A percentile compares a stretch with the other conserved stretches of the same genome.
Conservation (phyloP, 2,329 filamentous ascomycete species). For the Xylaria sp. region DNA sequence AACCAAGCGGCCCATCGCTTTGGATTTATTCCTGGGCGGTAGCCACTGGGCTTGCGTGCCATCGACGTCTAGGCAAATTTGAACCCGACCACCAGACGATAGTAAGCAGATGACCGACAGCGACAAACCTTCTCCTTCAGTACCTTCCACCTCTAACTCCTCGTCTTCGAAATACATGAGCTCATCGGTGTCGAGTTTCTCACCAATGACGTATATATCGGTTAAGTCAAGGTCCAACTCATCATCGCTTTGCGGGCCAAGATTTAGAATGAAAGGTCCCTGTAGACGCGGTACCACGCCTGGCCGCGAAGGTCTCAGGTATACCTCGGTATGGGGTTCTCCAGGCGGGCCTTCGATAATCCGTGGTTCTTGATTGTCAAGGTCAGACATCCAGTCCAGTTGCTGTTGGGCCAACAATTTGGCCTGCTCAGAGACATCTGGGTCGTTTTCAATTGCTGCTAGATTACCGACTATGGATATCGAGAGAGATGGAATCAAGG, state of each 20-base stretch:
- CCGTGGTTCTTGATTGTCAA: constrained; percentile 71
- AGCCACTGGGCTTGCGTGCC: constrained; percentile 75
- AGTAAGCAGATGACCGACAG: constrained; percentile 69
- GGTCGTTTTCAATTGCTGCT: constrained; percentile 70
- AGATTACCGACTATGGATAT: constrained; percentile 83
- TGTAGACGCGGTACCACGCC: constrained; percentile 70
- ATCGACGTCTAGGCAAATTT: constrained; percentile 70
- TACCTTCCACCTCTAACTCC: constrained; percentile 67
- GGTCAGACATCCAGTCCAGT: constrained; percentile 73
- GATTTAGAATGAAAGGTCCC: constrained; percentile 69
- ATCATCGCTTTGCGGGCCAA: constrained; percentile 65
- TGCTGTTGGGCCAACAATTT: constrained; percentile 72
- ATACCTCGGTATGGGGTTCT: constrained; percentile 66
- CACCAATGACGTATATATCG: constrained; percentile 71
- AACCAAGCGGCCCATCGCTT: constrained; percentile 53
- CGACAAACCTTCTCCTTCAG: constrained; percentile 69
- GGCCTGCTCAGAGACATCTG: constrained; percentile 61
- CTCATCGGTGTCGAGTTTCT: constrained; percentile 69
- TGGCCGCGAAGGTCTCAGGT: constrained; percentile 66
- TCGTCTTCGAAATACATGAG: constrained; percentile 73
- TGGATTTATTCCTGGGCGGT: constrained; percentile 65
- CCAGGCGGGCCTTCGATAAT: constrained; percentile 62
- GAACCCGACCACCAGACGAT: constrained; percentile 69
- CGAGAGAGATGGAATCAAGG: constrained; percentile 83
- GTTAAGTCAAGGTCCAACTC: constrained; percentile 67